A percentile compares a stretch with the other conserved stretches of the same genome.
phyloP scores from a whole-genome alignment of 2,329 filamentous ascomycete species.

The Ophiostoma montium region DNA sequence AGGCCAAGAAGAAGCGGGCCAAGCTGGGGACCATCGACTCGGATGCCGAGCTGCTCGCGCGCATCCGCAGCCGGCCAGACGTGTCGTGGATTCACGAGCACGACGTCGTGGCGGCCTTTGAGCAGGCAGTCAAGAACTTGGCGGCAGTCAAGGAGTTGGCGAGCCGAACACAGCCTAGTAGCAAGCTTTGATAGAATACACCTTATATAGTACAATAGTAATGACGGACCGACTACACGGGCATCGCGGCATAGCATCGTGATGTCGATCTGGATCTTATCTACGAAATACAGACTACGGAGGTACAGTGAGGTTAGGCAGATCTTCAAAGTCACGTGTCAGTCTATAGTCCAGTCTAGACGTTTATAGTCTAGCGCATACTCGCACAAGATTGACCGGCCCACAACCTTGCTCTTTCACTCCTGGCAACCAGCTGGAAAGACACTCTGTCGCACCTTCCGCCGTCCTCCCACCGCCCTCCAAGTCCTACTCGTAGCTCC shows the following conservation, averaged over 20 bases:
- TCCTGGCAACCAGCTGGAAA: slow-evolving; percentile 1
- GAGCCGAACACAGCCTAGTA: too few relatives aligned
- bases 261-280: too few relatives aligned
- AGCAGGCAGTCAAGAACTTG: background rate
- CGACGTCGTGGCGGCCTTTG: slow-evolving; percentile 21
- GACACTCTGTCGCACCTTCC: background rate
- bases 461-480: background rate
- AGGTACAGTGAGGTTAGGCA: background rate
- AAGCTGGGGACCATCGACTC: slow-evolving; percentile 16
- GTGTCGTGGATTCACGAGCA: slow-evolving; percentile 32
- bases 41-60: slow-evolving; percentile 23
- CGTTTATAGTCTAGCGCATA: background rate
- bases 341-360: too few relatives aligned
- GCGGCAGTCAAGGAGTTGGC: too few relatives aligned
- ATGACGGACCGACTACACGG: too few relatives aligned
- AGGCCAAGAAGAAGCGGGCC: slow-evolving; percentile 11
- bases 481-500: background rate
- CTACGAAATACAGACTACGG: background rate
- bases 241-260: too few relatives aligned
- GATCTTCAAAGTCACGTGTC: background rate
- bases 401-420: too few relatives aligned
- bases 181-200: too few relatives aligned
- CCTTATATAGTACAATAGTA: too few relatives aligned
- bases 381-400: too few relatives aligned
- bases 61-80: slow-evolving; percentile 23